Base-by-base conservation (phyloP, 805 yeast genomes). In the Metschnikowia dekortorum region DNA sequence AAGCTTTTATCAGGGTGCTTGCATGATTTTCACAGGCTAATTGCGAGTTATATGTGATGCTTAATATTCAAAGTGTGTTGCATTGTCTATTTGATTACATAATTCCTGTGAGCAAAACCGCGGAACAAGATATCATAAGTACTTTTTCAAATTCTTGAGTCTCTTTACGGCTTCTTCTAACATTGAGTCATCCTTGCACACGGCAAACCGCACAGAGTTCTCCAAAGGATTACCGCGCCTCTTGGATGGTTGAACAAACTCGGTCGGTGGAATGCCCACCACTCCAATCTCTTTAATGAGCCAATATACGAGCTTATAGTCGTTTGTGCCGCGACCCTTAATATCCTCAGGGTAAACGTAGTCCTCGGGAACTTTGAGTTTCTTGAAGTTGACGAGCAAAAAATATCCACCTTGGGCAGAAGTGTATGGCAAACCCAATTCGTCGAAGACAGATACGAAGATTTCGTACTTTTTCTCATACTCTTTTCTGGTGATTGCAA, bases 241-340 rank as follows among this genome's bases (percentile, higher is more conserved):
- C 56, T 86, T 83, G 52, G 80, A 83, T 8, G 82, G 79, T 40
- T 83, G 78, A 61, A 88, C 82, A 63, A 94, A 94, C 68, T 92
- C 98, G n/a, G 96, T 86, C 30, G 98, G 98, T 9, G 99, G 99
- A 56, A 94, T 94, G 4, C 96, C 86, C 18, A 94, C 98, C 38
- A 94, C 95, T 9, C 99, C 99, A 51, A 92, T 67, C 64, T 90
- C 96, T 64, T 82, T 84, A 61, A 90, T 89, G 52, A 94, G 76
- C 97, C 98, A 94, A 70, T 88, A 89, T 0, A 96, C 95, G 55
- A 85, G 76, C 64, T 82, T 82, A 76, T 90, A 94, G 71, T 94
- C 99, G 55, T 83, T 83, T 13, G 96, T 92, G 13, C 69, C 71
- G 54, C 87, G 81, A 34, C 67, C 67, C 46, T 71, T 63, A 53